A percentile compares a stretch with the other conserved stretches of the same genome.
phyloP scores from a whole-genome alignment of 257 asterid genomes.

The Marsdenia floribunda region DNA sequence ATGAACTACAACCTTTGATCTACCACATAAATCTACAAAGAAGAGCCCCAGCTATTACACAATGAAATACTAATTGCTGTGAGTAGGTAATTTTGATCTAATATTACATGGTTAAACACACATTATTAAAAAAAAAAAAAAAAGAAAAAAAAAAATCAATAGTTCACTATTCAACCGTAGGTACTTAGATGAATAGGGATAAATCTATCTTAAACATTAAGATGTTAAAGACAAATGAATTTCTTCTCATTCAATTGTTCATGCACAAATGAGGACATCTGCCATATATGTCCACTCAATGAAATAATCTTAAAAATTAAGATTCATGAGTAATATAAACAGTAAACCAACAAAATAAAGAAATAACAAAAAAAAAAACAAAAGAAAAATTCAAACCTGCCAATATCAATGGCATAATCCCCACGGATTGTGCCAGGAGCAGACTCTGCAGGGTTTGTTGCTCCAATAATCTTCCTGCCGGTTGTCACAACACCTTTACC shows the following conservation, averaged over 20 bases:
- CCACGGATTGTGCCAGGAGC: conserved; percentile 98
- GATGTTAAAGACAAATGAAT: neutral
- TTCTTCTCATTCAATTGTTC: neutral
- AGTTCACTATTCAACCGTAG: neutral
- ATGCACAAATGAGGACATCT: neutral
- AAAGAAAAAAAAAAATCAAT: neutral
- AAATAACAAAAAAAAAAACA: neutral
- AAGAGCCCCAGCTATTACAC: neutral
- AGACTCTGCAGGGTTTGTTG: conserved; percentile 90
- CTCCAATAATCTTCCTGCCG: conserved; percentile 94
- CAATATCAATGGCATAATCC: conserved; percentile 79
- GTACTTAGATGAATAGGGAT: neutral
- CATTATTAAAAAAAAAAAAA: neutral
- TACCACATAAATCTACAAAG: neutral
- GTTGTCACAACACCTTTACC: conserved; percentile 85
- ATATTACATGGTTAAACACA: neutral
- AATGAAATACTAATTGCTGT: too few species aligned
- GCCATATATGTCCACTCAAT: neutral
- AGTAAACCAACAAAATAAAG: neutral
- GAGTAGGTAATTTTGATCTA: too few species aligned
- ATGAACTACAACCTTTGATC: neutral
- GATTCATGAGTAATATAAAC: neutral
- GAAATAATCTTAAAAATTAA: neutral
- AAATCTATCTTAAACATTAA: neutral
- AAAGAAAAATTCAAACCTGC: conserved; percentile 42